These are phyloP conservation scores for Penicillium sclerotigenum DNA, from an alignment of 2,329 filamentous ascomycete genomes.

Conservation along the genomic window DNA sequence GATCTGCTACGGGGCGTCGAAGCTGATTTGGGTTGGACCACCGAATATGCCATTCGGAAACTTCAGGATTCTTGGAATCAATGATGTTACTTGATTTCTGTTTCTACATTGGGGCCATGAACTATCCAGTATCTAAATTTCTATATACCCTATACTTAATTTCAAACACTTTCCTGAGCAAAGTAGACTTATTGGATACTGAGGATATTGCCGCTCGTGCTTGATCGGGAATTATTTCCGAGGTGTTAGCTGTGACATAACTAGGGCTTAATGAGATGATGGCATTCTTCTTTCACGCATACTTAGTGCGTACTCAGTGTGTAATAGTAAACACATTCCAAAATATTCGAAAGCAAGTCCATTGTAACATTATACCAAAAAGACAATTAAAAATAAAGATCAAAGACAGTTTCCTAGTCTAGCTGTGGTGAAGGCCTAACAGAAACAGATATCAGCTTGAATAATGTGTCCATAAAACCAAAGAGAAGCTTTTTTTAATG, in stretches of 20 bases:
- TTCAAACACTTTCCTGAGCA: neutral
- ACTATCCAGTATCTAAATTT: neutral
- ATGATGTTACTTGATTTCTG: conserved; percentile 1
- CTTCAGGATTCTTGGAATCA: conserved; percentile 39
- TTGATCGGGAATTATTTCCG: neutral
- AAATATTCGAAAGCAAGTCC: neutral
- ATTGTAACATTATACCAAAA: neutral
- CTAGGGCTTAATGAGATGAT: neutral
- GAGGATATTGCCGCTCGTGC: neutral
- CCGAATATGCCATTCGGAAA: conserved; percentile 53
- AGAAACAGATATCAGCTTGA: neutral
- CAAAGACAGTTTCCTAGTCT: neutral
- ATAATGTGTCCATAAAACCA: neutral
- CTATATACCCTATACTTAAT: neutral
- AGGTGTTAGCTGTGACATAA: neutral
- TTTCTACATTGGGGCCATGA: neutral
- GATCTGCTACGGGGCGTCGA: conserved; percentile 58
- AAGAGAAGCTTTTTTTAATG: neutral
- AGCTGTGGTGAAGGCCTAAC: neutral
- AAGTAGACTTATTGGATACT: neutral
- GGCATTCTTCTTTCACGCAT: neutral
- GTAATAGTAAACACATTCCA: too few species aligned
- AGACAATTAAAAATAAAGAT: neutral
- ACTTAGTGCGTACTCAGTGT: neutral
- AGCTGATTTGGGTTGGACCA: conserved; percentile 59